phyloP scores from a whole-genome alignment of 768 basidiomycete genomes.

The Coprinopsis marcescibilis region DNA sequence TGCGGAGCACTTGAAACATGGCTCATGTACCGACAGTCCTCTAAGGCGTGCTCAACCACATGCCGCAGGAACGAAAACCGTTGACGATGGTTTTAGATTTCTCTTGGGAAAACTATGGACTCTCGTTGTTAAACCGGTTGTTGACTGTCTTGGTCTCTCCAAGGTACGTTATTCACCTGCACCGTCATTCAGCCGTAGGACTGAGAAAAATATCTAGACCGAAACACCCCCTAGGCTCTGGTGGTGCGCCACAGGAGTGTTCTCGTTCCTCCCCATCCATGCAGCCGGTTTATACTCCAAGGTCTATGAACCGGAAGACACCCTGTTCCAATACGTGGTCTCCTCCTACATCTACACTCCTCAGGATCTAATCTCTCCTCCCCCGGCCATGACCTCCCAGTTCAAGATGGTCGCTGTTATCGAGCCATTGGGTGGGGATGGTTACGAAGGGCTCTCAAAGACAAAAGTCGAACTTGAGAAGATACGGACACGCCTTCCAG shows the following conservation, averaged over 20 bases:
- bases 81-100: not conserved
- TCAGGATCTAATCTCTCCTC: not conserved
- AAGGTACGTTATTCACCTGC: not conserved
- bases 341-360: not conserved
- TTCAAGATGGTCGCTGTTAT: slow-evolving; percentile 2
- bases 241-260: not conserved
- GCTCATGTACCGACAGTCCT: not conserved
- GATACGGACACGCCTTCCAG: no score
- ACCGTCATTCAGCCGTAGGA: no score
- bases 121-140: not conserved
- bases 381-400: not conserved
- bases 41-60: not conserved
- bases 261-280: slow-evolving; percentile 1
- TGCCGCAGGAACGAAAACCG: not conserved
- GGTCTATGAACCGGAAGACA: not conserved
- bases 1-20: not conserved
- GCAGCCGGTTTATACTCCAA: not conserved
- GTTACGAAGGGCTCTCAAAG: no score
- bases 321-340: not conserved
- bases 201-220: not conserved
- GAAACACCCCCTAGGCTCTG: not conserved
- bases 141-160: not conserved
- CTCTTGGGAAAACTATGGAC: not conserved
- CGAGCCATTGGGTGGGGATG: no score
- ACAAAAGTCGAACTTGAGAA: no score